Evolutionary conservation across 192 early-diverging fungal species (phyloP).

Genomic region (Gryganskiella cystojenkinii): DNA sequence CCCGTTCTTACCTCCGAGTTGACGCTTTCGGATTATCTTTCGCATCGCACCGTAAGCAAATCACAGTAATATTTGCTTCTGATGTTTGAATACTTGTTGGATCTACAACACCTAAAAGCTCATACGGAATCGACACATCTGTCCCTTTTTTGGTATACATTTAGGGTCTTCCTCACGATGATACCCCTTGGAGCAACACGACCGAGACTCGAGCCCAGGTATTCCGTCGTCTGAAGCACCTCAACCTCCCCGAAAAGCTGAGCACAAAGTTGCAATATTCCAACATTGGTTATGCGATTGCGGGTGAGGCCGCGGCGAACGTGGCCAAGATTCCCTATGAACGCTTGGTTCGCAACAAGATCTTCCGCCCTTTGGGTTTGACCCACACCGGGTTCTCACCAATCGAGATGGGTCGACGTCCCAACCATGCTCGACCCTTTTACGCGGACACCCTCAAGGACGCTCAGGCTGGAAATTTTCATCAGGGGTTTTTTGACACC

Average conservation of each 20-base stretch:
- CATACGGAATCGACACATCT: too few relatives aligned
- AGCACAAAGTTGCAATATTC: background rate
- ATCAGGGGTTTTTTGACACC: background rate
- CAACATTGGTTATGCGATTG: conserved; percentile 22
- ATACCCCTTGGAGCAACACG: background rate
- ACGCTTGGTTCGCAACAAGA: conserved; percentile 1
- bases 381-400: conserved; percentile 8
- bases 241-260: conserved; percentile 1
- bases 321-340: conserved; percentile 8
- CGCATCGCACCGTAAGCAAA: conserved; percentile 11
- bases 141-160: background rate
- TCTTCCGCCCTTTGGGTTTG: conserved; percentile 13
- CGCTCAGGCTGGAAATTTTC: background rate
- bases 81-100: background rate
- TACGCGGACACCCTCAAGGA: background rate
- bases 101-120: background rate
- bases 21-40: conserved; percentile 4
- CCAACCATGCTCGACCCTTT: conserved; percentile 4
- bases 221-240: conserved; percentile 10
- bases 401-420: background rate
- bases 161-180: background rate
- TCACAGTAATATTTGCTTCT: background rate
- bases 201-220: conserved; percentile 5
- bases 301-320: conserved; percentile 13
- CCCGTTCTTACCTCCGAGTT: conserved; percentile 9